phyloP scores from a whole-genome alignment of 305 asterid species.

The Petunia hybrid region DNA sequence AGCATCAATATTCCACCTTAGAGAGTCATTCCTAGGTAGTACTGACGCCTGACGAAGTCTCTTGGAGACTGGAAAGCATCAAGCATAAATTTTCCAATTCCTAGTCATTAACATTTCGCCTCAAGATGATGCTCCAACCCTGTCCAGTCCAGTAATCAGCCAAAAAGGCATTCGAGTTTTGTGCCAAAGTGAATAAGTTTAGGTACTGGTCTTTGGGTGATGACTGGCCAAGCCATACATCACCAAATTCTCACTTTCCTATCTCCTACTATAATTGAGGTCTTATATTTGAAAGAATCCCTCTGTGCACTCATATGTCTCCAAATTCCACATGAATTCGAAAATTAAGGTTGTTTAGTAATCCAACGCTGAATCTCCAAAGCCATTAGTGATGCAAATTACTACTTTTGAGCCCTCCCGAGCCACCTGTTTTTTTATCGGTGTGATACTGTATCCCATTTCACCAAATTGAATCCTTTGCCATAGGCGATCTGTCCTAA shows the following conservation, averaged over 20 bases:
- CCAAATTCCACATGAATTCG: not conserved
- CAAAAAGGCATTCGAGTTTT: not conserved
- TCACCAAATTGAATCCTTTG: conserved; percentile 11
- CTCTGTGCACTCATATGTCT: conserved; percentile 1
- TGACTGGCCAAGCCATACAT: conserved; percentile 1
- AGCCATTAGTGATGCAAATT: not conserved
- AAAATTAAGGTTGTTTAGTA: not conserved
- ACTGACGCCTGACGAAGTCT: too few relatives aligned
- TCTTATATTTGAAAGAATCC: not conserved
- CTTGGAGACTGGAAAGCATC: too few relatives aligned
- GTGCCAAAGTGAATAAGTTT: not conserved
- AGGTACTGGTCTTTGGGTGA: not conserved
- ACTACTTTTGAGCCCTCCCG: not conserved
- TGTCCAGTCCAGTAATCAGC: not conserved
- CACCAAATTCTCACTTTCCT: conserved; percentile 10
- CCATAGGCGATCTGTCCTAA: not conserved
- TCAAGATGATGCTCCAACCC: not conserved
- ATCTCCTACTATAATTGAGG: not conserved
- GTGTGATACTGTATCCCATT: not conserved
- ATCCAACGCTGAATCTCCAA: not conserved
- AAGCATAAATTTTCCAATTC: not conserved
- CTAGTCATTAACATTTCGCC: not conserved
- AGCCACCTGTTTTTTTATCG: not conserved
- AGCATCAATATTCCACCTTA: too few relatives aligned
- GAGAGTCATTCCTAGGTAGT: too few relatives aligned